These are phyloP conservation scores for Alternaria hordeiaustralica DNA, from an alignment of 2,329 filamentous ascomycete species.

Conservation along the genomic window DNA sequence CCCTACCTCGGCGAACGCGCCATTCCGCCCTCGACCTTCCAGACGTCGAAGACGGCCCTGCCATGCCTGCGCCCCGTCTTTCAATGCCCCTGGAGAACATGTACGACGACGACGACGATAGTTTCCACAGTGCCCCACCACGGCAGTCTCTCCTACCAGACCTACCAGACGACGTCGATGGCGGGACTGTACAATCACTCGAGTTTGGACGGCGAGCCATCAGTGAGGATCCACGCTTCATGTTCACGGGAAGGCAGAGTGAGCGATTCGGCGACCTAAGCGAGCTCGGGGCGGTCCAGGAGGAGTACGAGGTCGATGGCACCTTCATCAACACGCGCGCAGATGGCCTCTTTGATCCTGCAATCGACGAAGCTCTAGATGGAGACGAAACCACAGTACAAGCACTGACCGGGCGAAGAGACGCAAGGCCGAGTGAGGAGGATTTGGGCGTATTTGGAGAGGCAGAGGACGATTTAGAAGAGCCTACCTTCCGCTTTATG, in stretches of 20 bases:
- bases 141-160: conserved; percentile 46
- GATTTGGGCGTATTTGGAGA: conserved; percentile 44
- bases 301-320: conserved; percentile 52
- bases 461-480: conserved; percentile 41
- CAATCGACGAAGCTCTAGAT: conserved; percentile 42
- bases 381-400: conserved; percentile 40
- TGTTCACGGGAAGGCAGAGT: conserved; percentile 56
- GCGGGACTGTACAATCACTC: conserved; percentile 57
- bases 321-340: conserved; percentile 45
- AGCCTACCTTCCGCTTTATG: conserved; percentile 49
- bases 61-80: conserved; percentile 49
- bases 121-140: conserved; percentile 48
- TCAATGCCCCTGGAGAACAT: conserved; percentile 52
- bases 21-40: conserved; percentile 49
- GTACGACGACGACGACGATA: conserved; percentile 54
- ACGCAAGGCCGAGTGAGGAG: conserved; percentile 39
- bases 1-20: conserved; percentile 31
- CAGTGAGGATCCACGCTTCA: conserved; percentile 49
- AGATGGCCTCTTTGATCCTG: conserved; percentile 49
- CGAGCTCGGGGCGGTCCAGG: conserved; percentile 43
- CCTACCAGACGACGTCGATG: conserved; percentile 46
- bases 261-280: conserved; percentile 59
- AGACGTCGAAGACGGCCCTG: conserved; percentile 57
- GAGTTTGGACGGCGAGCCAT: conserved; percentile 53
- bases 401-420: conserved; percentile 38